Evolutionary conservation across 192 early-diverging fungal species (phyloP), one percentile per base, ranked within the genome.

Genomic region (Coemansia sp.): DNA sequence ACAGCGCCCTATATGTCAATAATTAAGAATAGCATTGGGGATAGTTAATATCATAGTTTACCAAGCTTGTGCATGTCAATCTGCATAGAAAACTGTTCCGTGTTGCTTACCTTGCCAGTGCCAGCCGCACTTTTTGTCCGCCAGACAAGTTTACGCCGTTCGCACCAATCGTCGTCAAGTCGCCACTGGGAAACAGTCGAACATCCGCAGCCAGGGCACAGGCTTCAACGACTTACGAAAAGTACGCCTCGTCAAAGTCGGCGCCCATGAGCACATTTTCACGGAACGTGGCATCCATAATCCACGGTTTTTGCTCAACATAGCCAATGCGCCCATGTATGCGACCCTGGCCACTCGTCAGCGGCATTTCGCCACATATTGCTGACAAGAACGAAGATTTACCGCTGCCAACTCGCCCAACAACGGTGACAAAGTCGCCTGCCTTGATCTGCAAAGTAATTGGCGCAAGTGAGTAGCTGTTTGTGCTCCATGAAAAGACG

Each of bases 301-400:
- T 76, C 33, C 52, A 76, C 2, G 86, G 79, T 44, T 74, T 72
- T 64, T 86, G 85, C 31, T 68, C 60, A 16, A 82, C 76, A 27
- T 79, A 86, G 38, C 79, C 77, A 10, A 82, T 77, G 13, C 76
- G 72, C 2, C 94, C 94, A 44, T 88, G 78, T 7, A 96, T 55
- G 33, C 70, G 75, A 3, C 95, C 94, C 7, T 85, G 75, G 12
- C 94, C 95, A 22, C 67, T 68, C 2, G 85, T 59, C 66, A 90
- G 85, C 38, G 92, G 90, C 91, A 96, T 97, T 80, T 99, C 96
- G 11, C 92, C 87, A 67, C 94, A 93, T 7, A 94, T 76, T 0
- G 90, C 79, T 0, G 77, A 74, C 13, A 94, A 73, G 65, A 95
- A 80, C 57, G 86, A 88, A 18, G 79, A 82, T 63, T 93, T 93